Conservation (phyloP, 2,329 filamentous ascomycete species). For the Pyrenophora tritici-repentis region DNA sequence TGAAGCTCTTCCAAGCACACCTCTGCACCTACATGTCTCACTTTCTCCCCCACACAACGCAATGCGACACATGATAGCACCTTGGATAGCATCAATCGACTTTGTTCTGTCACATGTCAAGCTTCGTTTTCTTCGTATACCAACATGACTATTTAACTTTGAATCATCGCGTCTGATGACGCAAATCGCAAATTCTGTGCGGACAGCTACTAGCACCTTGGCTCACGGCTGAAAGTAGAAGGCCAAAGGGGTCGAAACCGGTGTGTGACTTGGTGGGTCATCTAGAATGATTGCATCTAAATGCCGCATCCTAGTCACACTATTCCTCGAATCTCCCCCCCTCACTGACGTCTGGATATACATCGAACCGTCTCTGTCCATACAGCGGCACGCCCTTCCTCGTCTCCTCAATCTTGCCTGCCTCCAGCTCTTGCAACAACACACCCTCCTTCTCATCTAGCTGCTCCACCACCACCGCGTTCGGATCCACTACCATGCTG, state of each 20-base stretch:
- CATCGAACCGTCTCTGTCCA: conserved; percentile 86
- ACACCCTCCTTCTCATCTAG: conserved; percentile 78
- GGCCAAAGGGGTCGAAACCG: too few species aligned
- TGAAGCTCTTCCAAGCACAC: not conserved
- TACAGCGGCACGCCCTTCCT: conserved; percentile 79
- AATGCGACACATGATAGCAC: not conserved
- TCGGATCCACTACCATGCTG: conserved; percentile 84
- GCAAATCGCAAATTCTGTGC: too few species aligned
- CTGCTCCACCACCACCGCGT: conserved; percentile 79
- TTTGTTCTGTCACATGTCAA: too few species aligned
- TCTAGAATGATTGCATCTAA: not conserved
- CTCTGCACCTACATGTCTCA: not conserved
- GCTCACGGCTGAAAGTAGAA: too few species aligned
- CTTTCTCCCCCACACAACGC: not conserved
- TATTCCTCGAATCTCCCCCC: conserved; percentile 55
- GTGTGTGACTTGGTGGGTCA: not conserved
- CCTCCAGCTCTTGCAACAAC: conserved; percentile 64
- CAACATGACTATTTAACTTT: too few species aligned
- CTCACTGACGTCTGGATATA: conserved; percentile 87
- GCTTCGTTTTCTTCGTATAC: too few species aligned
- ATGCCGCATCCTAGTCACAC: not conserved
- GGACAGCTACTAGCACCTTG: too few species aligned
- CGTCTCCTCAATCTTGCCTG: conserved; percentile 49
- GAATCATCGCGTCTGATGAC: too few species aligned
- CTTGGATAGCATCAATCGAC: too few species aligned